These are phyloP conservation scores for Picea sitchensis DNA, from an alignment of 75 land plant genomes.

Conservation along the genomic window DNA sequence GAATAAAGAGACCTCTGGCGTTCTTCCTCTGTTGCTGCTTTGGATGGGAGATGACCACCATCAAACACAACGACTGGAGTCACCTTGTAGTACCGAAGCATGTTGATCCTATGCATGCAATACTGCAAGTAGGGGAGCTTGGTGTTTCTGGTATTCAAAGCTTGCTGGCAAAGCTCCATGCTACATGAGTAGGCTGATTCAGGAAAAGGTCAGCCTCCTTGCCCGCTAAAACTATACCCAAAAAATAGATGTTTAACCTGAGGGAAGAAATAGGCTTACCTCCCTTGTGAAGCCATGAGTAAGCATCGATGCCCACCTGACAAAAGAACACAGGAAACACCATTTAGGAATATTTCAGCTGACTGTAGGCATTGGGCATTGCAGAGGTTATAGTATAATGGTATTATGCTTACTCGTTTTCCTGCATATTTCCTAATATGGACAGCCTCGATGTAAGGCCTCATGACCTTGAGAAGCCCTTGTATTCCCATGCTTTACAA, in stretches of 20 bases:
- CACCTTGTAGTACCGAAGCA: slow-evolving; percentile 60
- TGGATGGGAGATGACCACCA: slow-evolving; percentile 72
- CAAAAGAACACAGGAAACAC: not conserved
- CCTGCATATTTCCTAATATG: slow-evolving; percentile 77
- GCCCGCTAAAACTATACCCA: not conserved
- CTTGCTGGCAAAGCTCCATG: slow-evolving; percentile 60
- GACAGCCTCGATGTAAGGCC: slow-evolving; percentile 59
- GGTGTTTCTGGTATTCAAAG: slow-evolving; percentile 10
- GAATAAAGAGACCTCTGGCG: slow-evolving; percentile 43
- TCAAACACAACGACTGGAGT: slow-evolving; percentile 87
- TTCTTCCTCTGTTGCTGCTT: slow-evolving; percentile 61
- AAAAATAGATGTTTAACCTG: not conserved
- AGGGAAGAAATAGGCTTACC: slow-evolving; percentile 26
- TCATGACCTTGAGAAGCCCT: slow-evolving; percentile 69
- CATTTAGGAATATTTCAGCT: not conserved
- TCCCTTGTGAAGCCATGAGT: slow-evolving; percentile 94
- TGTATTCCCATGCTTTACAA: slow-evolving; percentile 59
- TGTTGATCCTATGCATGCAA: slow-evolving; percentile 80
- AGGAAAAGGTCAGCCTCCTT: not conserved
- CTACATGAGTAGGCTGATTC: slow-evolving; percentile 83
- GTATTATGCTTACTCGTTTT: slow-evolving; percentile 39
- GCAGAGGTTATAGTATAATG: no score
- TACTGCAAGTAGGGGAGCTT: slow-evolving; percentile 55
- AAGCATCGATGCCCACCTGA: slow-evolving; percentile 90
- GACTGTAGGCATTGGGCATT: no score